Percentiles rank a stretch among this genome's conserved stretches.
phyloP scores from a whole-genome alignment of 371 early-diverging fungal genomes.

The Syncephalastrum racemosum region DNA sequence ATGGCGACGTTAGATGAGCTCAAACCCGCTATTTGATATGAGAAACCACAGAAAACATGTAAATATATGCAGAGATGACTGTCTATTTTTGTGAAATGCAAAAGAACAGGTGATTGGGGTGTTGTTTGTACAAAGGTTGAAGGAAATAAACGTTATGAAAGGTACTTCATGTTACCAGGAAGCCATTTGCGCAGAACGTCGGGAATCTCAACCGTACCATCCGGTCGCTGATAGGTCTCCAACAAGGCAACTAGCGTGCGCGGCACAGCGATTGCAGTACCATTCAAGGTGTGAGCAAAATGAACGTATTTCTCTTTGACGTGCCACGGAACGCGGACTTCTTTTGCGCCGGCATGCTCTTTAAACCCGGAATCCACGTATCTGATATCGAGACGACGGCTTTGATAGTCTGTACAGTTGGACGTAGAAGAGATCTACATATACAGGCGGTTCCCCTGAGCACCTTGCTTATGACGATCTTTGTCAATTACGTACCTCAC shows the following conservation, averaged over 20 bases:
- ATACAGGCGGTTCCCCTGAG: neutral
- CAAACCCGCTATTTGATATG: neutral
- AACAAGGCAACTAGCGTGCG: constrained; percentile 84
- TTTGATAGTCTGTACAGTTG: constrained; percentile 88
- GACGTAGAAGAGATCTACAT: constrained; percentile 74
- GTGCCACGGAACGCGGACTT: constrained; percentile 26
- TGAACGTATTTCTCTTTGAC: constrained; percentile 39
- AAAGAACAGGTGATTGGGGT: too few relatives aligned
- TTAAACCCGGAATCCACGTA: constrained; percentile 30
- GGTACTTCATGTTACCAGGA: constrained; percentile 29
- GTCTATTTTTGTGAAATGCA: too few relatives aligned
- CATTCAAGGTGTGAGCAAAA: constrained; percentile 92
- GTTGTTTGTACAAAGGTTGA: too few relatives aligned
- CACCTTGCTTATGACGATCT: neutral
- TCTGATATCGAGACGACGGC: constrained; percentile 73
- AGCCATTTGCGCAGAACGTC: constrained; percentile 72
- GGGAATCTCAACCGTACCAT: constrained; percentile 79
- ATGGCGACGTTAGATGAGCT: constrained; percentile 18
- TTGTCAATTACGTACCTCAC: constrained; percentile 61
- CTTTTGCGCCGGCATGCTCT: constrained; percentile 24
- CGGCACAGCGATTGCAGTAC: constrained; percentile 93
- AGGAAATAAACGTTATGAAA: too few relatives aligned
- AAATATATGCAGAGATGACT: too few relatives aligned
- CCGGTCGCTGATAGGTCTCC: constrained; percentile 76
- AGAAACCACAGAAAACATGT: too few relatives aligned